Percentiles rank a stretch among this genome's conserved stretches.
Evolutionary conservation across 2,329 filamentous ascomycete genomes (phyloP).

Genomic region (Fusarium redolens): DNA sequence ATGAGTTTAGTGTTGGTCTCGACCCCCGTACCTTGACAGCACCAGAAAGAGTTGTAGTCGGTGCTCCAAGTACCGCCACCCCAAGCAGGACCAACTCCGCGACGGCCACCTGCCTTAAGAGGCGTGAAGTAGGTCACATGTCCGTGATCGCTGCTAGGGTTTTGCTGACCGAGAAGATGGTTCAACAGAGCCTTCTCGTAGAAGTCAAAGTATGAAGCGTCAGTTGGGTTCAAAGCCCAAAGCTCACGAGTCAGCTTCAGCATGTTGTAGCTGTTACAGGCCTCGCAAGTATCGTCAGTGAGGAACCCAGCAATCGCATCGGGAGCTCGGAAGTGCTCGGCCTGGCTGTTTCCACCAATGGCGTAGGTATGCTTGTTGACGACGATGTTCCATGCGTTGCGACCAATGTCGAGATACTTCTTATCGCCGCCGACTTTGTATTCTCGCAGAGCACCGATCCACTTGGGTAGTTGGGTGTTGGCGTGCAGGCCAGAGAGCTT

Average conservation of each 20-base stretch:
- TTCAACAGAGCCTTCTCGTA: conserved; percentile 64
- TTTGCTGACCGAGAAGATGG: conserved; percentile 62
- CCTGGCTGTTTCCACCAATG: conserved; percentile 65
- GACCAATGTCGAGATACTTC: conserved; percentile 60
- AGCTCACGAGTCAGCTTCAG: conserved; percentile 65
- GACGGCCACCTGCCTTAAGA: conserved; percentile 58
- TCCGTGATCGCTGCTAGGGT: conserved; percentile 57
- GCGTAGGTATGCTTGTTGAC: conserved; percentile 61
- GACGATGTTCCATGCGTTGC: conserved; percentile 61
- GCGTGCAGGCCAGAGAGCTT: conserved; percentile 61
- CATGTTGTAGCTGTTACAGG: conserved; percentile 68
- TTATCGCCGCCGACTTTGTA: conserved; percentile 60
- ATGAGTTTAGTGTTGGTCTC: conserved; percentile 66
- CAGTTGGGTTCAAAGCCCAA: conserved; percentile 56
- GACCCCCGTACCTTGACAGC: conserved; percentile 63
- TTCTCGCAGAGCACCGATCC: conserved; percentile 62
- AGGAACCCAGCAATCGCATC: conserved; percentile 60
- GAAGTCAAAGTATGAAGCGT: conserved; percentile 61
- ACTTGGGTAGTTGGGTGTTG: conserved; percentile 66
- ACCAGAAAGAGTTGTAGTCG: conserved; percentile 65
- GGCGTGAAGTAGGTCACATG: conserved; percentile 66
- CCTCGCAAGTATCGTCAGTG: conserved; percentile 60
- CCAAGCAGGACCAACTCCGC: conserved; percentile 64
- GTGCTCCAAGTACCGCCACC: conserved; percentile 66
- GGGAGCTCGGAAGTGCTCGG: conserved; percentile 62